Conservation (phyloP, 179 eudicot genomes). For the Camellia oleifera region DNA sequence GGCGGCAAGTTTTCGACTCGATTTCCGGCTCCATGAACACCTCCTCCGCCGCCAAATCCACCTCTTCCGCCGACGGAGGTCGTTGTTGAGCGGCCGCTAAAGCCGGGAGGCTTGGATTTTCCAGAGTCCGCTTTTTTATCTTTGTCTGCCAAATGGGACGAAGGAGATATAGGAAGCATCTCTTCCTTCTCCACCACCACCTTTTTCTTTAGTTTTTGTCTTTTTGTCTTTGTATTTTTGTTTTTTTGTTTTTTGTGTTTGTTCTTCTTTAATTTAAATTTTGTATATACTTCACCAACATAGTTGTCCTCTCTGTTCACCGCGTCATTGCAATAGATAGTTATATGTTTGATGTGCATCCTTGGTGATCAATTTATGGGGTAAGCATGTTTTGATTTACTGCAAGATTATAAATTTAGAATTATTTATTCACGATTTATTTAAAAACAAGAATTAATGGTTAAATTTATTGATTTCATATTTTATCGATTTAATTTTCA, state of each 20-base stretch:
- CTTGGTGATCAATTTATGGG: too few relatives aligned
- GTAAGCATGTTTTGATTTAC: too few relatives aligned
- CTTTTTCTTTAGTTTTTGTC: background rate
- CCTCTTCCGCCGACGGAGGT: background rate
- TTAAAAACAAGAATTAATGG: too few relatives aligned
- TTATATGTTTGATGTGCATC: too few relatives aligned
- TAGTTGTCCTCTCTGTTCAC: background rate
- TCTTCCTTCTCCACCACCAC: conserved; percentile 7
- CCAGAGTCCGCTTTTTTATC: background rate
- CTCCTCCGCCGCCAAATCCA: background rate
- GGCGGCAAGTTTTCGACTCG: too few relatives aligned
- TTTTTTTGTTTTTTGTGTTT: background rate
- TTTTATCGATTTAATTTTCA: too few relatives aligned
- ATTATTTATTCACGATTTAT: too few relatives aligned
- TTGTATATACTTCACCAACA: background rate
- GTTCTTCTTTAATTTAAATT: background rate
- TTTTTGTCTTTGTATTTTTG: background rate
- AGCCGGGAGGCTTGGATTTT: background rate
- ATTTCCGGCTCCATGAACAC: too few relatives aligned
- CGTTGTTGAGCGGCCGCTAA: conserved; percentile 17
- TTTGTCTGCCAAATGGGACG: conserved; percentile 11
- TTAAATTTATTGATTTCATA: too few relatives aligned
- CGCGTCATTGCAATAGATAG: background rate
- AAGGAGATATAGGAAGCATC: conserved; percentile 16
- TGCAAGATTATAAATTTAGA: too few relatives aligned